Percentiles rank a stretch among this genome's conserved stretches.
Evolutionary conservation across 2,329 filamentous ascomycete genomes (phyloP).

Genomic region (Fusarium lateritium): DNA sequence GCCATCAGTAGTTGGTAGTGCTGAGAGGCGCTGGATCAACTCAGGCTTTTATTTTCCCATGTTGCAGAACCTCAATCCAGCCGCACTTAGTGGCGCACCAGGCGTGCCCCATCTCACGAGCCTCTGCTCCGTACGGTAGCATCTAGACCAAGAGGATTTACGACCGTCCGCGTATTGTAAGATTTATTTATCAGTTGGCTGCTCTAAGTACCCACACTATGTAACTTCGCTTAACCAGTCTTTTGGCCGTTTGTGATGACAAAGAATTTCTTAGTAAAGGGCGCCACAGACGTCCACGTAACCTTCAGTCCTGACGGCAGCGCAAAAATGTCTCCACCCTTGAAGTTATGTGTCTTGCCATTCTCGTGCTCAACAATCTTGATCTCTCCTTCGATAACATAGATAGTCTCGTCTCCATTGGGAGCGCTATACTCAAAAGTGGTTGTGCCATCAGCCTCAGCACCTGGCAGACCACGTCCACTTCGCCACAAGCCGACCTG

Average conservation of each 20-base stretch:
- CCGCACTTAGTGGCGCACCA: too few relatives aligned
- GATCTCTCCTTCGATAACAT: constrained; percentile 1
- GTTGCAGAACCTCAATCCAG: too few relatives aligned
- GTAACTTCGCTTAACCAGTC: neutral
- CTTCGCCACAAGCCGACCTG: neutral
- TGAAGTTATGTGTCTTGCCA: neutral
- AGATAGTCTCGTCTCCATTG: constrained; percentile 1
- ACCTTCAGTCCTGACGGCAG: neutral
- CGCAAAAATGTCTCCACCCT: constrained; percentile 9
- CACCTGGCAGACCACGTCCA: neutral
- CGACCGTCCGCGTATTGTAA: too few relatives aligned
- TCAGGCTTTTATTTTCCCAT: too few relatives aligned
- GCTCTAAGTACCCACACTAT: neutral
- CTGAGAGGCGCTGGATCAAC: too few relatives aligned
- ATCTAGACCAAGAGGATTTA: too few relatives aligned
- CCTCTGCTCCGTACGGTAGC: too few relatives aligned
- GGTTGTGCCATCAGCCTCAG: neutral
- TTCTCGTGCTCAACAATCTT: constrained; percentile 1
- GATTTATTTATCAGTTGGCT: too few relatives aligned
- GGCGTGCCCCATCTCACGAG: too few relatives aligned
- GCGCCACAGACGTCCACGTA: constrained; percentile 2
- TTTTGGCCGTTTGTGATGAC: constrained; percentile 1
- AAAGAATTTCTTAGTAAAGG: constrained; percentile 4
- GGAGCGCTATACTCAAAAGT: neutral
- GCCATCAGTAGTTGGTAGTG: too few relatives aligned